These are phyloP conservation scores for Aspergillus versicolor DNA, from an alignment of 2,329 filamentous ascomycete genomes.

Conservation along the genomic window DNA sequence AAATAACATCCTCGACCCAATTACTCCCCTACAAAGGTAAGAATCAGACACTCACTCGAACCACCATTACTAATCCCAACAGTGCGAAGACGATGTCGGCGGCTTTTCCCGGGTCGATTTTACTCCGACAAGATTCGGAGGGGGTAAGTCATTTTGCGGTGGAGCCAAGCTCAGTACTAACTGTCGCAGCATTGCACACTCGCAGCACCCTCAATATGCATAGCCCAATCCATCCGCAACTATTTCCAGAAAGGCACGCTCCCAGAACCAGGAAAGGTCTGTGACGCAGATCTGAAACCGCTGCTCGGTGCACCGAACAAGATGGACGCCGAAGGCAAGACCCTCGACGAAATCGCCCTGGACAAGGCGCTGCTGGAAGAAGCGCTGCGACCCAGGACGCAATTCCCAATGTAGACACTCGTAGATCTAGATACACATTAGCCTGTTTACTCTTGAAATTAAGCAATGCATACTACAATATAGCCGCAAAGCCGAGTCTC, in stretches of 20 bases:
- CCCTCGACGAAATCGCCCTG: conserved; percentile 10
- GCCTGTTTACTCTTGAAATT: neutral
- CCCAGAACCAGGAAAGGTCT: conserved; percentile 36
- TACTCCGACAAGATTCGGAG: conserved; percentile 48
- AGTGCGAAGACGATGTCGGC: conserved; percentile 38
- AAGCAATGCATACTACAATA: no score
- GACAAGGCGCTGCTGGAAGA: conserved; percentile 21
- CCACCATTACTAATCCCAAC: conserved; percentile 8
- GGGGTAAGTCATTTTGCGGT: conserved; percentile 32
- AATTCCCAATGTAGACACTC: conserved; percentile 8
- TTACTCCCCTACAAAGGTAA: conserved; percentile 53
- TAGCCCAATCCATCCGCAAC: conserved; percentile 32
- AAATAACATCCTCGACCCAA: conserved; percentile 58
- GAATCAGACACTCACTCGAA: neutral
- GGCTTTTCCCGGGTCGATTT: conserved; percentile 43
- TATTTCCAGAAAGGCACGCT: conserved; percentile 46
- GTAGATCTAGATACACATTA: neutral
- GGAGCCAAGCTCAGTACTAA: neutral
- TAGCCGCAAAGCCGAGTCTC: no score
- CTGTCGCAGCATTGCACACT: conserved; percentile 31
- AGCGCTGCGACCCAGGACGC: conserved; percentile 2
- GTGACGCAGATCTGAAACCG: conserved; percentile 38
- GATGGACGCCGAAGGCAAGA: neutral
- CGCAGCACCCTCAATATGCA: conserved; percentile 39
- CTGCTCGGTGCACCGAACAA: conserved; percentile 21